Base-by-base conservation (phyloP, 352 stramenopile genomes). In the Phytophthora pluvialis region DNA sequence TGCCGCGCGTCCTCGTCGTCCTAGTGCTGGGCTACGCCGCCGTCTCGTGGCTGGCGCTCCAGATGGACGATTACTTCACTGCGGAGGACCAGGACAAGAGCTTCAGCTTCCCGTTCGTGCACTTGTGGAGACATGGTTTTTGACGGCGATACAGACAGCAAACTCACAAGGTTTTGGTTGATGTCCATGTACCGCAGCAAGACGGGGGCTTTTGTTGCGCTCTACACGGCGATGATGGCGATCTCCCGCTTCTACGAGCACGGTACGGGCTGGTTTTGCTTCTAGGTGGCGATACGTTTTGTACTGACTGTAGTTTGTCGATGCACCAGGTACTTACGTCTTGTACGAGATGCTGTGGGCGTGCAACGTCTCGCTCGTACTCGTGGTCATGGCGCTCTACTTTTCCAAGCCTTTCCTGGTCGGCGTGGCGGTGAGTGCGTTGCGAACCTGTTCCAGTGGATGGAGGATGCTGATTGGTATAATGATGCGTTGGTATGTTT, bases 391-490 rank as follows among this genome's bases (percentile, higher is more conserved):
- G 62, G 84, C 73, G 1, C 71, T 93, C 1, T 89, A 87, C 52
- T 65, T 91, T 3, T 86, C 72, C 42, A 93, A 93, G 47, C 91
- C 92, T 0, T 88, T 94, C 40, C 75, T 98, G 18, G 80, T 95
- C 15, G 82, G 89, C 44, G 68, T 92, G 35, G 80, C 85, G 39
- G 84, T 90, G 49, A 49, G 81, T 78, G 5, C 5, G 8, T 6
- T n/a, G 16, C 32, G 11, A 33, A 40, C 13, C 33, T 53, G 3
- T 12, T 26, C n/a, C 48, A 2, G 9, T 15, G 13, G 31, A 13
- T 18, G 31, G 31, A 21, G 32, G 38, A 44, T 26, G 38, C 38
- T 44, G 18, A 26, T 16, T 11, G 18, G 28, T 28, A 28, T 31
- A 45, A 11, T 43, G 1, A 29, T 56, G 13, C 11, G 59, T 46